Evolutionary conservation across 306 rosid genomes (phyloP).

Genomic region (Prunus kanzakura): DNA sequence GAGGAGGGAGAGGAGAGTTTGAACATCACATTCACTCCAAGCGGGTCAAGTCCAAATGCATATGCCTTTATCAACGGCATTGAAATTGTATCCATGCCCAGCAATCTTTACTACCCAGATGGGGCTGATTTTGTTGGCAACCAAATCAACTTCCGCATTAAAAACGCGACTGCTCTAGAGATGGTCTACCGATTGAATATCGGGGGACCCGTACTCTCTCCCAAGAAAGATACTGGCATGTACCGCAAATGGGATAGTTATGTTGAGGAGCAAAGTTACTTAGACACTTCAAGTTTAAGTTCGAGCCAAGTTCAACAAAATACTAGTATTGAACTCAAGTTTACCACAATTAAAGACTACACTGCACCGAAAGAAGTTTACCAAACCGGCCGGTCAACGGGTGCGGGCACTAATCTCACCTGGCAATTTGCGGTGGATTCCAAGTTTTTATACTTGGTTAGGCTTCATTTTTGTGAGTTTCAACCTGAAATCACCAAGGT

Average conservation of each 20-base stretch:
- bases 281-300: neutral
- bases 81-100: conserved; percentile 63
- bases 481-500: too few relatives aligned
- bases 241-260: neutral
- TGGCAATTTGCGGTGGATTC: conserved; percentile 14
- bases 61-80: too few relatives aligned
- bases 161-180: conserved; percentile 22
- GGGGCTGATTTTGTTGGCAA: too few relatives aligned
- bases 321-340: neutral
- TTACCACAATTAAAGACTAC: fast-evolving
- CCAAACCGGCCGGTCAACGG: neutral
- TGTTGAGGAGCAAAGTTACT: fast-evolving
- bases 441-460: conserved; percentile 24
- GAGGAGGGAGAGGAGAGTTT: neutral
- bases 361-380: conserved; percentile 25
- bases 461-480: conserved; percentile 41
- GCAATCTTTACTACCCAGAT: conserved; percentile 37
- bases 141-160: neutral
- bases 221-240: conserved; percentile 28
- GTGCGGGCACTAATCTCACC: neutral
- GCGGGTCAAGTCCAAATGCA: neutral
- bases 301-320: fast-evolving
- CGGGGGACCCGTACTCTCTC: neutral
- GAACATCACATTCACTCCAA: conserved; percentile 24
- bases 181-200: conserved; percentile 24